Percentiles rank a stretch among this genome's conserved stretches.
Conservation (phyloP, 1,284 basidiomycete genomes). For the Agroathelia rolfsii region DNA sequence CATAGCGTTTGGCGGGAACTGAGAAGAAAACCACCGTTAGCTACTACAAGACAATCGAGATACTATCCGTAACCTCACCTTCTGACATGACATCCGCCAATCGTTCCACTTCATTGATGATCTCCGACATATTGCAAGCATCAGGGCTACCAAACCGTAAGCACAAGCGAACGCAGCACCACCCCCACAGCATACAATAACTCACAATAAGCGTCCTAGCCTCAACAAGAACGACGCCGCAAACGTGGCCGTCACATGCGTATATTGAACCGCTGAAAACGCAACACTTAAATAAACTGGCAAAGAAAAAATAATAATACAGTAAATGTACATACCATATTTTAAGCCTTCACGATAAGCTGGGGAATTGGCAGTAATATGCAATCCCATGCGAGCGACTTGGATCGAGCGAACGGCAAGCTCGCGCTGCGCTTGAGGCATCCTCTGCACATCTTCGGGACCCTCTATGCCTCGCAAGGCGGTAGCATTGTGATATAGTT, state of each 20-base stretch:
- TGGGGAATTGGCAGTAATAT: slow-evolving; percentile 67
- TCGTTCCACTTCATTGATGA: slow-evolving; percentile 70
- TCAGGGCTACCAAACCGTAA: slow-evolving; percentile 50
- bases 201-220: slow-evolving; percentile 77
- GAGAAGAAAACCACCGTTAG: slow-evolving; percentile 11
- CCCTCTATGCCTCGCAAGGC: slow-evolving; percentile 68
- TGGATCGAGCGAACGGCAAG: slow-evolving; percentile 64
- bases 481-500: slow-evolving; percentile 73
- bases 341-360: slow-evolving; percentile 85
- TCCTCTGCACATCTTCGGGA: slow-evolving; percentile 67
- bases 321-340: slow-evolving; percentile 58
- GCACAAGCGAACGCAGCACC: slow-evolving; percentile 6
- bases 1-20: slow-evolving; percentile 88
- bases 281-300: no score
- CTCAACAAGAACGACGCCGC: slow-evolving; percentile 83
- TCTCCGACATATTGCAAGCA: slow-evolving; percentile 70
- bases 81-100: slow-evolving; percentile 66
- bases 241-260: slow-evolving; percentile 88
- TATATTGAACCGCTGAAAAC: slow-evolving; percentile 70
- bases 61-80: no score
- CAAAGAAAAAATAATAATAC: slow-evolving; percentile 7
- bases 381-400: slow-evolving; percentile 58
- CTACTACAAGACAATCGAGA: slow-evolving; percentile 7
- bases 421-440: slow-evolving; percentile 59
- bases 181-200: no score